phyloP scores from a whole-genome alignment of 2,329 filamentous ascomycete species.

The Colletotrichum sansevieriae region DNA sequence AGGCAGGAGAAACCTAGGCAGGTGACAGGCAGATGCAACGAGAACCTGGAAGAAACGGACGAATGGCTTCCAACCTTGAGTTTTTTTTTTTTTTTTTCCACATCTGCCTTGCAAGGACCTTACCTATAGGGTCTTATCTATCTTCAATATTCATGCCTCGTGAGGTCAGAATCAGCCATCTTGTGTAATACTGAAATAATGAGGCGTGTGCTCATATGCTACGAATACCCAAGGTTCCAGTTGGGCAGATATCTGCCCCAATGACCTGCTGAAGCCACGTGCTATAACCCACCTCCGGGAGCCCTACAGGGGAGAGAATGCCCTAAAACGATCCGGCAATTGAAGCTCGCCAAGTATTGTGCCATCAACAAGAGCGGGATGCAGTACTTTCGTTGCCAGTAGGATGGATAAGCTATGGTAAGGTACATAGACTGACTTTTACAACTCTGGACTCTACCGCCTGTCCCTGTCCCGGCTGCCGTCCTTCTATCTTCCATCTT shows the following conservation, averaged over 20 bases:
- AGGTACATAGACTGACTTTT: background rate
- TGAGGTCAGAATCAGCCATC: too few relatives aligned
- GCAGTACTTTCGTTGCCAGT: conserved; percentile 2
- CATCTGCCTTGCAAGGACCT: too few relatives aligned
- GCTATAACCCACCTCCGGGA: conserved; percentile 22
- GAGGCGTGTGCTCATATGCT: too few relatives aligned
- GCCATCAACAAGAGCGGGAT: background rate
- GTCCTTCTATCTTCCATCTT: conserved; percentile 4
- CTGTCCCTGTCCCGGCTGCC: conserved; percentile 4
- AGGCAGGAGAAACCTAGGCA: background rate
- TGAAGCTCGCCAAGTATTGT: background rate
- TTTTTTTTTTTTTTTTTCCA: too few relatives aligned
- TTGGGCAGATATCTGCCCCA: conserved; percentile 2
- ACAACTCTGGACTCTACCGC: background rate
- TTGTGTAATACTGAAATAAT: too few relatives aligned
- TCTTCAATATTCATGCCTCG: too few relatives aligned
- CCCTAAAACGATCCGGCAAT: conserved; percentile 16
- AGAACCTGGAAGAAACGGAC: too few relatives aligned
- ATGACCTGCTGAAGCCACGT: conserved; percentile 19
- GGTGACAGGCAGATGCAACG: too few relatives aligned
- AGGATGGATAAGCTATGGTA: background rate
- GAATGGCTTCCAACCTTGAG: too few relatives aligned
- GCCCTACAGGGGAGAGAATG: conserved; percentile 22
- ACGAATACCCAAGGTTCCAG: background rate
- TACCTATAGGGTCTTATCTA: too few relatives aligned